A percentile compares a stretch with the other conserved stretches of the same genome.
phyloP scores from a whole-genome alignment of 331 rosid species.

The Cydonia oblonga region DNA sequence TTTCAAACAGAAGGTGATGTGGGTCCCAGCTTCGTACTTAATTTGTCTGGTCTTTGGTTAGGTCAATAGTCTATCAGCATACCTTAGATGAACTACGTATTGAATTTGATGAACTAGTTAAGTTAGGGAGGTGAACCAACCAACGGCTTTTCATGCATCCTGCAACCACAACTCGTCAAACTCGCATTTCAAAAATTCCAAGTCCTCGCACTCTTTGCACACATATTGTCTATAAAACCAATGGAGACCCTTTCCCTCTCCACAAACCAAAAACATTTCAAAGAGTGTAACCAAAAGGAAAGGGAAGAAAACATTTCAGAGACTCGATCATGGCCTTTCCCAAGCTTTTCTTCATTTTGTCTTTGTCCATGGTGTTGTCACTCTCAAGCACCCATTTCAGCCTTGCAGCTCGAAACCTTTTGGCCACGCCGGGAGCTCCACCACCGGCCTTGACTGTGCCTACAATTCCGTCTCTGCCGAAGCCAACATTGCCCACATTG shows the following conservation, averaged over 20 bases:
- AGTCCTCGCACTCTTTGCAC: neutral
- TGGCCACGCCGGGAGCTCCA: conserved; percentile 23
- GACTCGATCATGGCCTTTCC: conserved; percentile 19
- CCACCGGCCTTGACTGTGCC: conserved; percentile 7
- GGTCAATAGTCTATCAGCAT: neutral
- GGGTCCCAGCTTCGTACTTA: neutral
- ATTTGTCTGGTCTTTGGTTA: neutral
- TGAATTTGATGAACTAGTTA: neutral
- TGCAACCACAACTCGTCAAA: neutral
- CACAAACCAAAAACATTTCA: conserved; percentile 4
- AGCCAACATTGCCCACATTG: conserved; percentile 2
- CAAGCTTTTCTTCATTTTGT: conserved; percentile 11
- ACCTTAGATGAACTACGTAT: neutral
- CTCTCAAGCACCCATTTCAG: conserved; percentile 20
- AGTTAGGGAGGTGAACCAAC: conserved; percentile 9
- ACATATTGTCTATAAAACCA: neutral
- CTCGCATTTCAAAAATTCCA: conserved; percentile 2
- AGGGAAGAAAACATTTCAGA: too few relatives aligned
- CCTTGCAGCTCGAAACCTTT: conserved; percentile 28
- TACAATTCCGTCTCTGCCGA: neutral
- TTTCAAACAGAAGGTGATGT: neutral
- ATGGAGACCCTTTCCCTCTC: neutral
- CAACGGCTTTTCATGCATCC: neutral
- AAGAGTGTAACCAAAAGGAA: neutral
- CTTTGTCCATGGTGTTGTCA: conserved; percentile 12